Conservation (phyloP, 768 basidiomycete species). For the Leccinum subtestaceum region DNA sequence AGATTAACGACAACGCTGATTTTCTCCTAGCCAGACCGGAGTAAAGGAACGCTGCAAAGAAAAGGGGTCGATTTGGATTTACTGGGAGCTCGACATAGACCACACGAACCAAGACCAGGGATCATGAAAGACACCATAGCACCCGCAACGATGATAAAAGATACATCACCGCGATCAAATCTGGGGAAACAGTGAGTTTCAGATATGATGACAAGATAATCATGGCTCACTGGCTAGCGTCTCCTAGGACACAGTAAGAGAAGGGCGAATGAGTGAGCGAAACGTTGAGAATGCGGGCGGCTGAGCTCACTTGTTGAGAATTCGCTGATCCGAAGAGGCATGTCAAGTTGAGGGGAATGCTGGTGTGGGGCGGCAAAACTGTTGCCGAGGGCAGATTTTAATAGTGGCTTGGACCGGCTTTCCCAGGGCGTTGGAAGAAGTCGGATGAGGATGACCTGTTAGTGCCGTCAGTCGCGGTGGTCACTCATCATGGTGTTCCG, state of each 20-base stretch:
- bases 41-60: constrained; percentile 60
- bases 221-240: constrained; percentile 27
- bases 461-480: too few species aligned
- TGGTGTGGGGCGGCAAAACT: not conserved
- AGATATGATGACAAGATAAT: not conserved
- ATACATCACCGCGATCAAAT: constrained; percentile 68
- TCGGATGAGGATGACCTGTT: not conserved
- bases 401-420: not conserved
- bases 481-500: too few species aligned
- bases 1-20: constrained; percentile 65
- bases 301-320: not conserved
- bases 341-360: not conserved
- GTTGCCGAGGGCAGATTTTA: constrained; percentile 4
- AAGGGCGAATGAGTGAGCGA: constrained; percentile 5
- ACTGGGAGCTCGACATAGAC: not conserved
- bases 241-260: constrained; percentile 18
- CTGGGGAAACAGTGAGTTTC: constrained; percentile 32
- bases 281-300: not conserved
- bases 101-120: constrained; percentile 58
- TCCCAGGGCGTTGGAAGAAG: not conserved
- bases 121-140: constrained; percentile 78
- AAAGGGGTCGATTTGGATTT: not conserved
- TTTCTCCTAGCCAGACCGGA: constrained; percentile 72
- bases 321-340: not conserved
- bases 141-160: constrained; percentile 67